A percentile compares a stretch with the other conserved stretches of the same genome.
These are phyloP conservation scores for Coelomomyces lativittatus DNA, from an alignment of 371 early-diverging fungal species.

Conservation along the genomic window DNA sequence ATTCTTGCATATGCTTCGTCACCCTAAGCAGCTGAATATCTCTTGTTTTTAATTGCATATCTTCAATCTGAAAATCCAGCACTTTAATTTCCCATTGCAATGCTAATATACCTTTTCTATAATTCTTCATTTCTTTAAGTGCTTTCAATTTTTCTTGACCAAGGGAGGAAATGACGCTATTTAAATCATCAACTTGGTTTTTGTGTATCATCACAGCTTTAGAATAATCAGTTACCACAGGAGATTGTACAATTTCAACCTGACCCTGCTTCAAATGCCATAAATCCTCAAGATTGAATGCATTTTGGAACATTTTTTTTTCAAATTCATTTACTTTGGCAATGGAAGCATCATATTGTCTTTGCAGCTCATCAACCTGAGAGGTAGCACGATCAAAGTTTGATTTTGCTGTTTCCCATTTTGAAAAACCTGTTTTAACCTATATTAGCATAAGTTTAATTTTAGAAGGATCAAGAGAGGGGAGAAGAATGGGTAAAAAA, in stretches of 20 bases:
- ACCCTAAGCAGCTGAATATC: conserved; percentile 37
- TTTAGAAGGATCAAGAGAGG: no score
- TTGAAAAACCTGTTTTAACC: no score
- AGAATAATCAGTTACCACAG: conserved; percentile 35
- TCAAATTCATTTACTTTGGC: conserved; percentile 11
- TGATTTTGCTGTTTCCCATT: no score
- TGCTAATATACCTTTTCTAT: conserved; percentile 33
- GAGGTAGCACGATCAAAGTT: no score
- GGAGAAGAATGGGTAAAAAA: no score
- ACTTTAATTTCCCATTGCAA: conserved; percentile 41
- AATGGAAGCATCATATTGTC: conserved; percentile 11
- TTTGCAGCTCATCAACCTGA: conserved; percentile 11
- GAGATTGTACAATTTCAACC: conserved; percentile 34
- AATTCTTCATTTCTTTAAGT: conserved; percentile 36
- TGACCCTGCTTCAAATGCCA: conserved; percentile 36
- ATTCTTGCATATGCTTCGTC: conserved; percentile 42
- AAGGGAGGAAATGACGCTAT: conserved; percentile 15
- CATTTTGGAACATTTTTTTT: conserved; percentile 15
- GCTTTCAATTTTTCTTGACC: conserved; percentile 30
- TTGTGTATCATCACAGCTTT: conserved; percentile 24
- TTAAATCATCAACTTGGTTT: conserved; percentile 19
- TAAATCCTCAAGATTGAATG: conserved; percentile 19
- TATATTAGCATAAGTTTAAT: no score
- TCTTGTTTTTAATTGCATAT: conserved; percentile 18
- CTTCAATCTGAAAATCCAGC: conserved; percentile 36